phyloP scores from a whole-genome alignment of 768 basidiomycete species.

The Cubamyces sp. region DNA sequence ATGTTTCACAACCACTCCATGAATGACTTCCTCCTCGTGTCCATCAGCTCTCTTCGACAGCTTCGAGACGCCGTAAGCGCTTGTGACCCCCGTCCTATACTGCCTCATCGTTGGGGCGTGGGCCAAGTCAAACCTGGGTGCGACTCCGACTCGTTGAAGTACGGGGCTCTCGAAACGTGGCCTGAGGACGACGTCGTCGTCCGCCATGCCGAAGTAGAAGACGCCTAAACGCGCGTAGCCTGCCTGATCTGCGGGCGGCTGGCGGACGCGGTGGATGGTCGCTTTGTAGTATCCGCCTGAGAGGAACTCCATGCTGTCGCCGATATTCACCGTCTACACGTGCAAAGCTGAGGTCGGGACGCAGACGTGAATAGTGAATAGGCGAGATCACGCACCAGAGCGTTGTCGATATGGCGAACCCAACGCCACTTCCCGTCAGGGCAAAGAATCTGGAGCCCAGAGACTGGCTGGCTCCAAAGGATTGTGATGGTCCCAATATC shows the following conservation, averaged over 20 bases:
- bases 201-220: conserved; percentile 59
- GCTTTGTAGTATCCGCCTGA: conserved; percentile 63
- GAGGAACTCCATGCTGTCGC: conserved; percentile 62
- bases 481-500: conserved; percentile 62
- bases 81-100: conserved; percentile 56
- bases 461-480: conserved; percentile 64
- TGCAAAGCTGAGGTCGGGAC: background rate
- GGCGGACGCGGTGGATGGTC: conserved; percentile 64
- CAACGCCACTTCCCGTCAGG: conserved; percentile 58
- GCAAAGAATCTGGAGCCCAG: conserved; percentile 58
- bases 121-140: conserved; percentile 40
- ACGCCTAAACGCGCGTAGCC: conserved; percentile 53
- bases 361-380: conserved; percentile 29
- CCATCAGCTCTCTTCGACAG: conserved; percentile 46
- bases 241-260: conserved; percentile 60
- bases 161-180: conserved; percentile 54
- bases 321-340: conserved; percentile 49
- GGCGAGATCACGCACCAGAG: conserved; percentile 43
- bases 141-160: conserved; percentile 48
- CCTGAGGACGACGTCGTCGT: conserved; percentile 51
- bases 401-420: conserved; percentile 62
- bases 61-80: conserved; percentile 53
- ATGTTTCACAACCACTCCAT: conserved; percentile 58
- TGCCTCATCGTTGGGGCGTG: conserved; percentile 54
- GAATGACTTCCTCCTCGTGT: conserved; percentile 59